A percentile compares a stretch with the other conserved stretches of the same genome.
Conservation (phyloP, 192 early-diverging fungal species). For the Linnemannia schmuckeri region DNA sequence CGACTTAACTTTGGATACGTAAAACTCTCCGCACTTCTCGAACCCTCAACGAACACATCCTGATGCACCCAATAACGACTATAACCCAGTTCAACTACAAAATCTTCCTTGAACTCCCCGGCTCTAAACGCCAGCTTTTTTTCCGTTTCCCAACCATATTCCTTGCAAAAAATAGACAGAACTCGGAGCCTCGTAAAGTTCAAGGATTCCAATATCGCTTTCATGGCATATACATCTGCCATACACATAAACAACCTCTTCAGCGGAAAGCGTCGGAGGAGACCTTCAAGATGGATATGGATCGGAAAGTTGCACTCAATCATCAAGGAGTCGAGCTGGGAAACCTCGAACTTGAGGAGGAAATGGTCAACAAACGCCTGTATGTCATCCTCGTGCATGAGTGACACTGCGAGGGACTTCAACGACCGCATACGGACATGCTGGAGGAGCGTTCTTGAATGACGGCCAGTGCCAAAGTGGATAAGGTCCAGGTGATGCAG, state of each 20-base stretch:
- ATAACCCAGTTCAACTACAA: not conserved
- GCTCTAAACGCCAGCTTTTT: not conserved
- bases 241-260: not conserved
- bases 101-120: not conserved
- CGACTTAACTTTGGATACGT: not conserved
- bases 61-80: not conserved
- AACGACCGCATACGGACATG: not conserved
- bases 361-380: not conserved
- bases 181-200: not conserved
- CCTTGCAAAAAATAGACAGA: not conserved
- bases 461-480: not conserved
- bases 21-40: not conserved
- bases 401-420: not conserved
- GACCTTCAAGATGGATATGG: not conserved
- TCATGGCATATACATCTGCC: not conserved
- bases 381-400: not conserved
- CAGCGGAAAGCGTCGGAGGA: not conserved
- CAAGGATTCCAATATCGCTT: not conserved
- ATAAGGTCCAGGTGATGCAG: not conserved
- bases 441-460: not conserved
- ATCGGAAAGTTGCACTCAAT: not conserved
- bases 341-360: not conserved
- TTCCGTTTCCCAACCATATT: not conserved
- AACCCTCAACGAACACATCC: not conserved
- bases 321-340: not conserved